Conservation (phyloP, 2,329 filamentous ascomycete genomes). For the Clonostachys chloroleuca region DNA sequence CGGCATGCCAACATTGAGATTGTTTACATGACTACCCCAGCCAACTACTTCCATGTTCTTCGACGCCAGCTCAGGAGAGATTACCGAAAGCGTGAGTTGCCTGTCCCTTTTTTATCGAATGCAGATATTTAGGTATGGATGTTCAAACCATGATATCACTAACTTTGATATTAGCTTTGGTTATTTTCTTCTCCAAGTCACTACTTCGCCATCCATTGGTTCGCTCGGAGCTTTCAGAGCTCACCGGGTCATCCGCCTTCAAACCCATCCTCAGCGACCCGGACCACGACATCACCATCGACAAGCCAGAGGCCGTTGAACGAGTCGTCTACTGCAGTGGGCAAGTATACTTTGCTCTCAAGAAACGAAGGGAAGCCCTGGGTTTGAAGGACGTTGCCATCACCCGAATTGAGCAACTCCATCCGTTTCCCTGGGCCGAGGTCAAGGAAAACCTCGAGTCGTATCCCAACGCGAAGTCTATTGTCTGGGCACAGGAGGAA, state of each 20-base stretch:
- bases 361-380: constrained; percentile 86
- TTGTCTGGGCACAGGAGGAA: constrained; percentile 97
- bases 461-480: constrained; percentile 96
- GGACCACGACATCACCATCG: constrained; percentile 72
- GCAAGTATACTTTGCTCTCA: constrained; percentile 86
- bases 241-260: constrained; percentile 85
- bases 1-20: constrained; percentile 99
- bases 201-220: constrained; percentile 91
- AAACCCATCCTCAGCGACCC: constrained; percentile 93
- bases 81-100: constrained; percentile 90
- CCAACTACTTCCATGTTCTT: constrained; percentile 94
- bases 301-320: constrained; percentile 79
- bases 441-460: constrained; percentile 93
- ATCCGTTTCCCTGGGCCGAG: constrained; percentile 98
- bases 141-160: background rate
- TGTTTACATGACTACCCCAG: constrained; percentile 91
- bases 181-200: constrained; percentile 98
- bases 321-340: constrained; percentile 92
- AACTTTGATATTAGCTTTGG: constrained; percentile 55
- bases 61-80: constrained; percentile 98
- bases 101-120: background rate
- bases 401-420: constrained; percentile 93
- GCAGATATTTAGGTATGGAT: background rate
- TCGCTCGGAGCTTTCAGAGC: constrained; percentile 85
- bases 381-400: constrained; percentile 88